A percentile compares a stretch with the other conserved stretches of the same genome.
Evolutionary conservation across 2,329 filamentous ascomycete genomes (phyloP).

Genomic region (Fonsecaea pedrosoi): DNA sequence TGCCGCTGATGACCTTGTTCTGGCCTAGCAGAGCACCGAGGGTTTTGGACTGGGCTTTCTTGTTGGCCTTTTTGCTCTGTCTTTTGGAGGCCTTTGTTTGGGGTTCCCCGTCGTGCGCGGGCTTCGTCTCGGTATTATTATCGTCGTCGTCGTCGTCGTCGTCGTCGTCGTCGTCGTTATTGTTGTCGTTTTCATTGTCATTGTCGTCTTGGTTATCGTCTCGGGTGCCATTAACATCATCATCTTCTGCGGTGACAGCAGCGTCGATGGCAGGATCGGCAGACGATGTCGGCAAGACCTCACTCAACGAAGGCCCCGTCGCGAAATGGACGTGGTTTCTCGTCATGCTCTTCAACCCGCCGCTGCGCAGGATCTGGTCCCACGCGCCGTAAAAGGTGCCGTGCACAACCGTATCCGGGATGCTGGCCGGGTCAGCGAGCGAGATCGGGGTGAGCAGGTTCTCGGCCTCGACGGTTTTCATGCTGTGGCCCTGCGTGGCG

Average conservation of each 20-base stretch:
- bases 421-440: conserved; percentile 51
- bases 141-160: no score
- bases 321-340: conserved; percentile 92
- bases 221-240: no score
- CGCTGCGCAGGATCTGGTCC: conserved; percentile 73
- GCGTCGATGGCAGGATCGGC: no score
- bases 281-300: conserved; percentile 41
- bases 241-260: no score
- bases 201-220: not conserved
- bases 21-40: conserved; percentile 30
- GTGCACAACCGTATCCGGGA: conserved; percentile 77
- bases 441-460: conserved; percentile 73
- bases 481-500: conserved; percentile 92
- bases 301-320: conserved; percentile 66
- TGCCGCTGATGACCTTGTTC: conserved; percentile 72
- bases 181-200: not conserved
- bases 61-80: no score
- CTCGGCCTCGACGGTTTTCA: conserved; percentile 73
- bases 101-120: no score
- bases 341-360: conserved; percentile 80
- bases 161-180: no score
- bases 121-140: no score
- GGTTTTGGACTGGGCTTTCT: not conserved
- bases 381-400: conserved; percentile 87
- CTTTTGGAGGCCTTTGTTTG: no score